Conservation (phyloP, 2,329 filamentous ascomycete species). For the Cercospora berteroae region DNA sequence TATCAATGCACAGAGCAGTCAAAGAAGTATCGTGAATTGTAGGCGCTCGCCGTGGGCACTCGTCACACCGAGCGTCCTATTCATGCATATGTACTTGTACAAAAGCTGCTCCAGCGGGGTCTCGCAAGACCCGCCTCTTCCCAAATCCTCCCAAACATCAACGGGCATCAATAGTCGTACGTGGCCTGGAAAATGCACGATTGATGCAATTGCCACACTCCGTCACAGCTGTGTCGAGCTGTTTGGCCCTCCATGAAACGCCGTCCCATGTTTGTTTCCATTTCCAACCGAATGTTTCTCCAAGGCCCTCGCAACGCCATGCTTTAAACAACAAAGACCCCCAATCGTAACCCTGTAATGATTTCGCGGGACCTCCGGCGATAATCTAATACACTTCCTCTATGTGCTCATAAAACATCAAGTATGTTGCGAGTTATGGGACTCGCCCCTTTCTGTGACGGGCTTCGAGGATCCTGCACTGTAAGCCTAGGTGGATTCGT, state of each 20-base stretch:
- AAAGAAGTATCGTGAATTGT: background rate
- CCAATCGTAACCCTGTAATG: background rate
- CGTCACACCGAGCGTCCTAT: conserved; percentile 1
- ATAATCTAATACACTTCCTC: conserved; percentile 17
- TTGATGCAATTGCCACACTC: conserved; percentile 1
- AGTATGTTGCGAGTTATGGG: conserved; percentile 77
- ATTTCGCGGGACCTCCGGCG: conserved; percentile 18
- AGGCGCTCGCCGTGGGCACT: background rate
- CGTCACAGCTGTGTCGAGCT: background rate
- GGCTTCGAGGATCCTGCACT: conserved; percentile 66
- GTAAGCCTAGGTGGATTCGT: conserved; percentile 52
- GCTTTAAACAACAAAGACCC: background rate
- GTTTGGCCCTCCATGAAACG: background rate
- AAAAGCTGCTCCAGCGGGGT: conserved; percentile 8
- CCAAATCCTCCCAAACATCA: background rate
- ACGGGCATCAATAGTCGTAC: conserved; percentile 13
- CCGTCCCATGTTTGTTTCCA: conserved; percentile 2
- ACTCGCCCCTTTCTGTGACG: conserved; percentile 69
- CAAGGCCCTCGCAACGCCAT: conserved; percentile 4
- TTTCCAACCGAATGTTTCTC: background rate
- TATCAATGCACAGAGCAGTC: background rate
- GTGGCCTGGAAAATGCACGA: conserved; percentile 6
- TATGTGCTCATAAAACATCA: conserved; percentile 61
- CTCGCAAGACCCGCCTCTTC: conserved; percentile 2
- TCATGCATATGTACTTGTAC: conserved; percentile 10